phyloP scores from a whole-genome alignment of 768 basidiomycete genomes.

The Suillus decipiens region DNA sequence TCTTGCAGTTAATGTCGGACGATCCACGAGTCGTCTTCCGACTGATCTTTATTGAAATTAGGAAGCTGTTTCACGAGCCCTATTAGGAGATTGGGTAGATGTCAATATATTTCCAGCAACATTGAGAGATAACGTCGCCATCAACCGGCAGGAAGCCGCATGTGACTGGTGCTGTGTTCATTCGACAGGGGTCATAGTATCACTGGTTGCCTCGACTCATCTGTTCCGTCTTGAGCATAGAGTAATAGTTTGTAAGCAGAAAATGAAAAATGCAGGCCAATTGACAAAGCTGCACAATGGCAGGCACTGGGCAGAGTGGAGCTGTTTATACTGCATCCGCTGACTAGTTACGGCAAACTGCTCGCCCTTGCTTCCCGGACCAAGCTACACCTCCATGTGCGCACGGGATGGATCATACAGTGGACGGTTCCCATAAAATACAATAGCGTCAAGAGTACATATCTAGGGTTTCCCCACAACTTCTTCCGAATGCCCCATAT shows the following conservation, averaged over 20 bases:
- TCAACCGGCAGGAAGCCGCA: background rate
- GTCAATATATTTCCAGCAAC: background rate
- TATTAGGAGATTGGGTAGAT: background rate
- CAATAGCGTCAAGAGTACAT: background rate
- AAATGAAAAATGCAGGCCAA: background rate
- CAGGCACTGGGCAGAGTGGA: background rate
- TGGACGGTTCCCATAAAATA: background rate
- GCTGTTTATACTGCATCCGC: background rate
- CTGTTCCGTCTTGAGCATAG: background rate
- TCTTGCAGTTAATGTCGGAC: background rate
- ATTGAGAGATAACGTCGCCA: background rate
- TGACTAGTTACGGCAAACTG: background rate
- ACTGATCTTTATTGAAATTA: background rate
- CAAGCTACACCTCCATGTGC: background rate
- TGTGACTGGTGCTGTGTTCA: background rate
- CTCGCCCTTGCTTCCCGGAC: background rate
- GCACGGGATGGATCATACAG: constrained; percentile 1
- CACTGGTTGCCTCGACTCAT: background rate
- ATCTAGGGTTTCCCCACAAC: constrained; percentile 4
- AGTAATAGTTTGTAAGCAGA: background rate
- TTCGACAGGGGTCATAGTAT: background rate
- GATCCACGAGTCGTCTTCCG: background rate
- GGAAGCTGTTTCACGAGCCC: background rate
- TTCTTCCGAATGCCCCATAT: constrained; percentile 4
- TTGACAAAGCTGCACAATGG: background rate